Base-by-base conservation (phyloP, 306 rosid species). In the Castanea mollissima region DNA sequence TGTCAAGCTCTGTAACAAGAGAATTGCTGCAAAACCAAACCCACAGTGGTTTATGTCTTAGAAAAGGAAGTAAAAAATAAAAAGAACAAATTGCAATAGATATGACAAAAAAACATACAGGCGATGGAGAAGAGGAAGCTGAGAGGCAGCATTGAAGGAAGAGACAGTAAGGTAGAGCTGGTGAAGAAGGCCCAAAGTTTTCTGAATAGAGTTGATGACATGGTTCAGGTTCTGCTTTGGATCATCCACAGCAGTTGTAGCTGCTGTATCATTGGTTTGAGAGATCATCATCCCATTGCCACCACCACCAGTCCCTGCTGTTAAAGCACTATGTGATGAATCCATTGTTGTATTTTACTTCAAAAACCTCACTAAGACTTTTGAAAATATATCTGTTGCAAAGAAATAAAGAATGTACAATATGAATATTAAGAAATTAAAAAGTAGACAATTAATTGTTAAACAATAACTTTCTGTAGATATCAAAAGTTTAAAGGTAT, bases 141-240 rank as follows among this genome's bases (percentile, higher is more conserved):
- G 98, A 83, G 90, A 90, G 25, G 94, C 90, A 3, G 97, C 69
- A 75, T 93, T 91, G 91, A 83, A 95, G 70, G 97, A 83, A 58
- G 99, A 89, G 69, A 91, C 97, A 0, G 98, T 95, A 77, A 95
- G 98, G 83, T 87, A 83, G 75, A 95, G 98, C 88, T 95, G 99
- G 71, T 91, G 98, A 74, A 93, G 88, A 75, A 96, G 94, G 72
- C 94, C 99, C 84, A 93, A 71, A 52, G 88, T 93, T 85, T 89
- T 95, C 92, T 93, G 96, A 72, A 90, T 93, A 41, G 97, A 93
- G 75, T 85, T 88, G 86, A 80, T 89, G 83, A 90, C 92, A 81
- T 90, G 94, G 83, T 85, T 91, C 89, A 93, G 76, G 77, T 90
- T 90, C 78, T 90, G 96, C 91, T 90, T 91, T 18, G 96, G 84